Base-by-base conservation (phyloP, 108 stramenopile genomes). In the Cyclotella baltica region DNA sequence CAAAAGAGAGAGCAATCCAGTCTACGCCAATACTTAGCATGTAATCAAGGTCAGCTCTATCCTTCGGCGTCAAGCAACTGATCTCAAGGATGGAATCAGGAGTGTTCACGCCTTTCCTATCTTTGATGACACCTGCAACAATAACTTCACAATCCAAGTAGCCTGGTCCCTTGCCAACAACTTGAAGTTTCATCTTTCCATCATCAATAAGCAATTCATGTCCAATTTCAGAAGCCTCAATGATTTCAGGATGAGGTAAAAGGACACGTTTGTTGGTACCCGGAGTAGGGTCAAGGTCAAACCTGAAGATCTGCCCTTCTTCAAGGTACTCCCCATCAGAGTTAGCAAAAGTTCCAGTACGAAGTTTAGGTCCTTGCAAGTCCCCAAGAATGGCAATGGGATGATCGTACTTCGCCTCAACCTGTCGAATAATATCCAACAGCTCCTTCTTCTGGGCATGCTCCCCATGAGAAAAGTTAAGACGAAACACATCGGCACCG, bases 1-100 rank as follows among this genome's bases (percentile, higher is more conserved):
- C 97, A 84, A 98, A 98, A 28, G 94, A 96, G 8, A 98, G 85
- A 29, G 98, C 98, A 53, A 98, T 87, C 96, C 96, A 97, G 78
- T 98, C 98, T 22, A 98, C 96, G 52, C 94, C 96, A 58, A 96
- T 92, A 50, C 77, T 66, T 19, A 98, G 75, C 85, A 91, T 94
- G 83, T 94, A 95, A 18, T 88, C 89, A 47, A 98, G 86, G 73
- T 98, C 96, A 37, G 83, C 85, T 31, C 96, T 80, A 84, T 97
- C 97, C 86, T 97, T 97, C 30, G 92, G 85, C 19, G 97, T 97
- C 58, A 98, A 72, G 43, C 94, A 89, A 75, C 92, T 93, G 58
- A 98, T 98, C 22, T 96, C 92, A 13, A 98, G 81, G 65, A 96
- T 87, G 15, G 95, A 93, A 69, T 96, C 94, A 0, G 97, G 97